phyloP scores from a whole-genome alignment of 139 green algal genomes.

The Micromonas pusilla region DNA sequence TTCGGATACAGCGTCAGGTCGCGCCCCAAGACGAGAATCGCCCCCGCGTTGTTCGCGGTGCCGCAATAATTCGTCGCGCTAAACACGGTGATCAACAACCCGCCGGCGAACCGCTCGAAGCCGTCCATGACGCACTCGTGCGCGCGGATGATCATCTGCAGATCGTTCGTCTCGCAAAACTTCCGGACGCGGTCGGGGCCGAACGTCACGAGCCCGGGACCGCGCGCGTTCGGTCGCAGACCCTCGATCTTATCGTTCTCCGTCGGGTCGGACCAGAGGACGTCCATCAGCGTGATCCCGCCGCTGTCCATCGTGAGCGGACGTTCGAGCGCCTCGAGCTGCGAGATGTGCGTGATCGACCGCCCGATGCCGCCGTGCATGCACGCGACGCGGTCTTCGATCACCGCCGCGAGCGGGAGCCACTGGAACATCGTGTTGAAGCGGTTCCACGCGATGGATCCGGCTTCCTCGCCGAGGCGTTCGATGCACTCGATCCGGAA shows the following conservation, averaged over 20 bases:
- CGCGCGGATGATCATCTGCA: conserved; percentile 98
- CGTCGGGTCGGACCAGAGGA: conserved; percentile 95
- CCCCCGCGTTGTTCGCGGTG: conserved; percentile 93
- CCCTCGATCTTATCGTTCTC: conserved; percentile 91
- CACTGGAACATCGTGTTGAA: conserved; percentile 99
- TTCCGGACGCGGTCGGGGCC: conserved; percentile 93
- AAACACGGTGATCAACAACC: conserved; percentile 77
- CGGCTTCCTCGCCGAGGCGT: conserved; percentile 78
- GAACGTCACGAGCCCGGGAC: conserved; percentile 88
- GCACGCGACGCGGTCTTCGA: conserved; percentile 92
- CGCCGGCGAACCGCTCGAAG: conserved; percentile 93
- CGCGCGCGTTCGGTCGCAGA: conserved; percentile 82
- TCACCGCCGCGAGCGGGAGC: conserved; percentile 88
- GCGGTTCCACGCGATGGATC: conserved; percentile 82
- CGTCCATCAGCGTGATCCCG: conserved; percentile 90
- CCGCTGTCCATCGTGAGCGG: conserved; percentile 90
- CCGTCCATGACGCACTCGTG: conserved; percentile 99
- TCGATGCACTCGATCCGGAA: conserved; percentile 88
- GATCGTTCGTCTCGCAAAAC: conserved; percentile 93
- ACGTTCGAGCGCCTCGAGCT: conserved; percentile 85
- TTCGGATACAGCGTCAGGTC: conserved; percentile 98
- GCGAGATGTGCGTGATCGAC: conserved; percentile 73
- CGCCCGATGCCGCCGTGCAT: conserved; percentile 97
- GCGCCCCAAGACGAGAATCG: conserved; percentile 88
- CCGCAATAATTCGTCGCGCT: conserved; percentile 98